Base-by-base conservation (phyloP, 805 yeast species). In the Wickerhamiella hasegawae region DNA sequence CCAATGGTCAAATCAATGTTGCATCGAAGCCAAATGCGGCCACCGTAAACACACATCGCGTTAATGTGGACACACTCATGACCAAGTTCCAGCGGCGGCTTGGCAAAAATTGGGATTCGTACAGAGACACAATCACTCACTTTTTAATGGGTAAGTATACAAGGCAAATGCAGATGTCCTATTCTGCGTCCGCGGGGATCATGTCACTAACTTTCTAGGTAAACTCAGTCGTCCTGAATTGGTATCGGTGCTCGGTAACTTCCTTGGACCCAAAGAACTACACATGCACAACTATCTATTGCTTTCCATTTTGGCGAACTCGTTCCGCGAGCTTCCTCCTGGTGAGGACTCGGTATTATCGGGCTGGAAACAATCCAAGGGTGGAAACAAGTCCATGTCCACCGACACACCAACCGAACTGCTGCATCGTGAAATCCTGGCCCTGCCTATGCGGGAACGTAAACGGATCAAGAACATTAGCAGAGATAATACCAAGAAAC, bases 91-190 rank as follows among this genome's bases (percentile, higher is more conserved):
- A 81, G 43, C 66, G 66, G 35, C 65, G 68, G 40, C 55, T 87
- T 39, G 96, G 95, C 2, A 62, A 66, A 31, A 69, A 71, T 32
- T 87, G 98, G 98, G 87, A 77, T 42, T 68, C 67, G 39, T 87
- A 87, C 54, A 85, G 92, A 42, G 78, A 75, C 37, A 66, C 81
- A 4, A 66, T 90, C 18, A 73, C 87, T 34, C 60, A 69, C 35
- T 87, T 84, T 47, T 61, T 87, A 26, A 54, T 45, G 48, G 52
- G 52, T 14, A 20, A 21, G 33, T 21, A 15, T 15, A 43, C 19
- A 18, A 12, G 11, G 6, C 10, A 21, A 6, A 21, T 21, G 10
- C 24, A 21, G 24, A 21, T 21, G 24, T 6, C 6, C 11, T 6
- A 21, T 11, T 11, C 10, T 11, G 10, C 11, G 6, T 21, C 10